These are phyloP conservation scores for Gonium pectorale DNA, from an alignment of 139 green algal species.

Conservation along the genomic window DNA sequence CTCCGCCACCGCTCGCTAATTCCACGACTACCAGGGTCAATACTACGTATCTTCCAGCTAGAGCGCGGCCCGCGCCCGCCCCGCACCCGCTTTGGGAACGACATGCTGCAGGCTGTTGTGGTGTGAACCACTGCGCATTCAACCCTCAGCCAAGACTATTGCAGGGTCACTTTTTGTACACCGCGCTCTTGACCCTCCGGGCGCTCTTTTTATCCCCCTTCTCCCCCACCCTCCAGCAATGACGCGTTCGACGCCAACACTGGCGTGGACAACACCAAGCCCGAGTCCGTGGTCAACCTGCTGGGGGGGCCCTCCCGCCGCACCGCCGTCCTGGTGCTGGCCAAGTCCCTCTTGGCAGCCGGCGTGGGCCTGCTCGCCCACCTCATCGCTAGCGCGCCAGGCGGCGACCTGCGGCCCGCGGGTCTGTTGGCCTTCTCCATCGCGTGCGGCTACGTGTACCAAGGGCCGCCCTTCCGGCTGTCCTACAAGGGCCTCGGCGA, in stretches of 20 bases:
- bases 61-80: too few relatives aligned
- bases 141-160: too few relatives aligned
- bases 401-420: slow-evolving; percentile 42
- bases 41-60: too few relatives aligned
- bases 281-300: slow-evolving; percentile 96
- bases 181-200: too few relatives aligned
- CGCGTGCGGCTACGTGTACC: slow-evolving; percentile 95
- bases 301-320: slow-evolving; percentile 30
- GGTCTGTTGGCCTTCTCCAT: slow-evolving; percentile 85
- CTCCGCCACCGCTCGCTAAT: too few relatives aligned
- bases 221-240: slow-evolving; percentile 80
- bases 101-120: too few relatives aligned
- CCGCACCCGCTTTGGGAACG: too few relatives aligned
- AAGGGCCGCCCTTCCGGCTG: slow-evolving; percentile 96
- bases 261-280: slow-evolving; percentile 92
- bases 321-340: slow-evolving; percentile 25
- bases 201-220: too few relatives aligned
- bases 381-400: slow-evolving; percentile 48
- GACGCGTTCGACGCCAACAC: slow-evolving; percentile 95
- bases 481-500: slow-evolving; percentile 98
- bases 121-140: too few relatives aligned
- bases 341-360: slow-evolving; percentile 64
- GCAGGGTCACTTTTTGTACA: too few relatives aligned
- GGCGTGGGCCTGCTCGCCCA: slow-evolving; percentile 69
- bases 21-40: too few relatives aligned